Base-by-base conservation (phyloP, 257 asterid genomes). In the Plantago ovata region DNA sequence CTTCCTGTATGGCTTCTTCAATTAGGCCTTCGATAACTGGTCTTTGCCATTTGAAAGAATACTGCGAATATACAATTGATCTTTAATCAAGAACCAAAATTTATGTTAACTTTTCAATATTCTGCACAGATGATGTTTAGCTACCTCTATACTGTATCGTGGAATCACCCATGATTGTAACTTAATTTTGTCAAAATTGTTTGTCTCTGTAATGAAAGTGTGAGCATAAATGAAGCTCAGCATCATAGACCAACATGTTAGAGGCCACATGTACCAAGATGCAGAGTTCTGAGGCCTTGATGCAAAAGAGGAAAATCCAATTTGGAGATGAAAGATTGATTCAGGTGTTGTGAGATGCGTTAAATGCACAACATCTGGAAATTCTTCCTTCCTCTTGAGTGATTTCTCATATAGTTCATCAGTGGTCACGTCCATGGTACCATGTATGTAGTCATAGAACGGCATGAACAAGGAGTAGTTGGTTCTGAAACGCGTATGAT, bases 1-100 rank as follows among this genome's bases (percentile, higher is more conserved):
- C 98, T 43, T 79, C 84, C 9, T 75, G 58, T 64, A 90, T 66
- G 39, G 96, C 95, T 51, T 84, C 87, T 66, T 86, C 83, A 48
- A 90, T 81, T 8, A 86, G 62, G 48, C 60, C 19, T 53, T 79
- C 86, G 73, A 86, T 79, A 8, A 66, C 71, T 68, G 62, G 46
- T 42, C 45, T 67, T 75, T 82, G 80, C 94, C 91, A 66, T 79
- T 73, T 72, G 6, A 66, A 41, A 6, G 63, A 61, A 59, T 80
- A 90, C 96, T 90, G 62, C 54, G 50, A 7, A 12, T 4, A 32
- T 22, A 61, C 1, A 28, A 20, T 6, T 13, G 38, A 21, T 21
- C 10, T 1, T 13, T 10, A 36, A 6, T 6, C 24, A 6, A 24
- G 21, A 11, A 23, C 10, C 5, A 52, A 23, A 13, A 9, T 23